phyloP scores from a whole-genome alignment of 371 early-diverging fungal species.

The Blastocladiella emersonii region DNA sequence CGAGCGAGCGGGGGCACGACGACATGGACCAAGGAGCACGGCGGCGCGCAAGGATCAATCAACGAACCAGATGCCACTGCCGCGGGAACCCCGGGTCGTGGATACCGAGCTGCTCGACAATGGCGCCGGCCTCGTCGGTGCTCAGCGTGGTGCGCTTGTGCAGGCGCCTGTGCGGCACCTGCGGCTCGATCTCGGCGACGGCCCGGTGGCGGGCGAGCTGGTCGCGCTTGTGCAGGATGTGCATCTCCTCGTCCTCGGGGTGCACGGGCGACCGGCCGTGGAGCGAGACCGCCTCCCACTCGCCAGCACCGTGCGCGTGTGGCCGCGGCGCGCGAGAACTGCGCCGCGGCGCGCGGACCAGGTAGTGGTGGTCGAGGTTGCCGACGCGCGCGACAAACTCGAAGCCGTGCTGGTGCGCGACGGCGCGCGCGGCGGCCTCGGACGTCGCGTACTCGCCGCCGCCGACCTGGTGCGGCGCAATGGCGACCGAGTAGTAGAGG shows the following conservation, averaged over 20 bases:
- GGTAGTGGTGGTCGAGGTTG: conserved; percentile 43
- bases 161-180: conserved; percentile 20
- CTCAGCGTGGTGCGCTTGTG: conserved; percentile 11
- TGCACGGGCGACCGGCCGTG: no score
- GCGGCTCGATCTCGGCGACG: conserved; percentile 19
- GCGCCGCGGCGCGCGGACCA: conserved; percentile 39
- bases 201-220: conserved; percentile 7
- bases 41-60: no score
- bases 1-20: no score
- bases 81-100: conserved; percentile 60
- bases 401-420: conserved; percentile 23
- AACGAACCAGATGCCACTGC: conserved; percentile 72
- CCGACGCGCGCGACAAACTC: conserved; percentile 51
- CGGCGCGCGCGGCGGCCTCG: no score
- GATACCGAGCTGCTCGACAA: conserved; percentile 24
- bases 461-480: conserved; percentile 17
- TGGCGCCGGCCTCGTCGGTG: conserved; percentile 10
- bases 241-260: no score
- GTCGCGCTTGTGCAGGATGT: no score
- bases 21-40: no score
- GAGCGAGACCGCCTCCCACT: no score
- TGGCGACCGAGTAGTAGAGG: no score
- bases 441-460: no score
- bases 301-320: background rate
- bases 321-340: no score